phyloP scores from a whole-genome alignment of 768 basidiomycete species.

The Suillus discolor region DNA sequence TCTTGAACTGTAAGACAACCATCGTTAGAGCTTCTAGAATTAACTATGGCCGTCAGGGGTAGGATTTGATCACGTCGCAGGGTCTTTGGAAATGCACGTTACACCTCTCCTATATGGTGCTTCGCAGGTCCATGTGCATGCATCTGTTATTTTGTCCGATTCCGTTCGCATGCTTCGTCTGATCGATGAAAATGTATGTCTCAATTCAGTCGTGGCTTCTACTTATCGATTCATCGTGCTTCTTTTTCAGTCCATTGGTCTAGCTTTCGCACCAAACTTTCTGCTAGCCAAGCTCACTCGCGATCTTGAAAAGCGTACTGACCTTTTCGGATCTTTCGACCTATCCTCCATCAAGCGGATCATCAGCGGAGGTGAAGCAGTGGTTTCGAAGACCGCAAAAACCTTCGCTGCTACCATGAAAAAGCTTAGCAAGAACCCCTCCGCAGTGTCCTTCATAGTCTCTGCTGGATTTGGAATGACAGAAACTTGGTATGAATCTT shows the following conservation, averaged over 20 bases:
- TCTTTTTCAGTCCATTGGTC: slow-evolving; percentile 27
- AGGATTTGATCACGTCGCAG: slow-evolving; percentile 49
- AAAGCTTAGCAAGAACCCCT: slow-evolving; percentile 25
- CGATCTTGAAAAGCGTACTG: slow-evolving; percentile 30
- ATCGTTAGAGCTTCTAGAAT: neutral
- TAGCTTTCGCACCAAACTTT: slow-evolving; percentile 45
- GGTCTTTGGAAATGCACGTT: slow-evolving; percentile 43
- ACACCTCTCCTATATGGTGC: slow-evolving; percentile 36
- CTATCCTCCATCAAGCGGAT: slow-evolving; percentile 37
- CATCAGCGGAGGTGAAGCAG: slow-evolving; percentile 47
- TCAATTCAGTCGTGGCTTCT: slow-evolving; percentile 21
- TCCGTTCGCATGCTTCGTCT: slow-evolving; percentile 24
- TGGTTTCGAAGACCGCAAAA: slow-evolving; percentile 40
- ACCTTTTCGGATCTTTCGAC: slow-evolving; percentile 31
- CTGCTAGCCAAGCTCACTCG: slow-evolving; percentile 40
- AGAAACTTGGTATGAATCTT: slow-evolving; percentile 38
- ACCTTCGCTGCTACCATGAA: slow-evolving; percentile 37
- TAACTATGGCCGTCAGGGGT: slow-evolving; percentile 31
- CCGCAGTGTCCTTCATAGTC: slow-evolving; percentile 16
- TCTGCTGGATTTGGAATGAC: slow-evolving; percentile 44
- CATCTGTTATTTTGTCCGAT: slow-evolving; percentile 27
- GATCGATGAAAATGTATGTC: slow-evolving; percentile 40
- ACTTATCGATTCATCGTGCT: neutral
- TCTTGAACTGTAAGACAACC: slow-evolving; percentile 40
- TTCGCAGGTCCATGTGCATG: slow-evolving; percentile 25